phyloP scores from a whole-genome alignment of 75 land plant species.

The Adiantum capillusveneris region DNA sequence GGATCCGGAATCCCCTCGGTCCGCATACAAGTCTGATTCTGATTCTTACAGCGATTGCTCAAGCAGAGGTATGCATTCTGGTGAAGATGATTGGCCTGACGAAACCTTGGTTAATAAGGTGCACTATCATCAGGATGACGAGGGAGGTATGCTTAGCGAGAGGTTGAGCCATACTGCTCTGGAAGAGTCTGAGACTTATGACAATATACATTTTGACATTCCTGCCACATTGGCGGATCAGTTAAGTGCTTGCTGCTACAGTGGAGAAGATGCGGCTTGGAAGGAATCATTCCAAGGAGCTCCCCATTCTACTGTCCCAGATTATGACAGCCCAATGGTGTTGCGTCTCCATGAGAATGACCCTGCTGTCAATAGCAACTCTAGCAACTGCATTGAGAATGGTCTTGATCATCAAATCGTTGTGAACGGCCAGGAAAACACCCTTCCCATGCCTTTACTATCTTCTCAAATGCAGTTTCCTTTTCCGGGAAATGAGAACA shows the following conservation, averaged over 20 bases:
- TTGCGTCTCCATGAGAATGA: slow-evolving; percentile 17
- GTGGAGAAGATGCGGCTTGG: not conserved
- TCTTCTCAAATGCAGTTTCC: slow-evolving; percentile 2
- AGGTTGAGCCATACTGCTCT: not conserved
- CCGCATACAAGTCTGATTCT: slow-evolving; percentile 16
- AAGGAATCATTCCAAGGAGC: not conserved
- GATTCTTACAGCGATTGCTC: slow-evolving; percentile 23
- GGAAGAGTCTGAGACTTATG: not conserved
- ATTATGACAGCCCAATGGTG: slow-evolving; percentile 15
- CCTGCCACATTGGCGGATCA: not conserved
- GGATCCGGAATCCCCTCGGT: slow-evolving; percentile 18
- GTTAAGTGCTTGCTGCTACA: not conserved
- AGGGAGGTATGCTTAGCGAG: not conserved
- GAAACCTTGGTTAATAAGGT: slow-evolving; percentile 10
- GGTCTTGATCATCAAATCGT: not conserved
- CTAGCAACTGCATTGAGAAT: slow-evolving; percentile 3
- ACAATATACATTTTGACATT: too few species aligned
- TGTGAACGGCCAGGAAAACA: not conserved
- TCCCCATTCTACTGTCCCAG: not conserved
- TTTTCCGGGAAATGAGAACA: not conserved
- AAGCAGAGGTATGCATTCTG: slow-evolving; percentile 15
- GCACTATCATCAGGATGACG: not conserved
- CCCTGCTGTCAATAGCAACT: slow-evolving; percentile 14
- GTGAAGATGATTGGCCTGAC: slow-evolving; percentile 17
- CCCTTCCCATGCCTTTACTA: not conserved